phyloP scores from a whole-genome alignment of 805 yeast species.

The Peterozyma xylosa region DNA sequence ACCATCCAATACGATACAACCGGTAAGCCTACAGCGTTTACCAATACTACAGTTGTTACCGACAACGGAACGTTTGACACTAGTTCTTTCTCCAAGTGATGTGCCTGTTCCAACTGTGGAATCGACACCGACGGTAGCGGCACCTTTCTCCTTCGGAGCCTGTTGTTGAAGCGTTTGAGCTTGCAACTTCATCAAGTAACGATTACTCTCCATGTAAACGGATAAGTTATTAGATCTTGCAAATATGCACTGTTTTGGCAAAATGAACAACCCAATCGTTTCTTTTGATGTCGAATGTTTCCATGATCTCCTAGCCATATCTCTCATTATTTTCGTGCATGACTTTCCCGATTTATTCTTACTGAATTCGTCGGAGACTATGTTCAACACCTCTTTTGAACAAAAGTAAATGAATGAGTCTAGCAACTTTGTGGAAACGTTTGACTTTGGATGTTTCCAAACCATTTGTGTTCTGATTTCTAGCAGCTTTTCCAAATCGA shows the following conservation, averaged over 20 bases:
- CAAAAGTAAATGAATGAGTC: constrained; percentile 70
- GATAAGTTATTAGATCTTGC: constrained; percentile 72
- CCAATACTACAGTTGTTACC: constrained; percentile 76
- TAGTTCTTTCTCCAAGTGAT: constrained; percentile 72
- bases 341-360: constrained; percentile 32
- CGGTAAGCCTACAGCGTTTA: constrained; percentile 79
- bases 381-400: constrained; percentile 41
- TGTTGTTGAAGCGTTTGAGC: constrained; percentile 31
- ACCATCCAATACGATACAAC: constrained; percentile 69
- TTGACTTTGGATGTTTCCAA: constrained; percentile 80
- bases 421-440: constrained; percentile 68
- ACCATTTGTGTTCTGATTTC: constrained; percentile 78
- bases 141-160: constrained; percentile 37
- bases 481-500: constrained; percentile 64
- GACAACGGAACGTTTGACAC: constrained; percentile 78
- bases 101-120: constrained; percentile 67
- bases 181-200: constrained; percentile 61
- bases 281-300: constrained; percentile 53
- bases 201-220: constrained; percentile 84
- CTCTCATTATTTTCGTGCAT: constrained; percentile 66
- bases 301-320: constrained; percentile 90
- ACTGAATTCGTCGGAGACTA: constrained; percentile 30
- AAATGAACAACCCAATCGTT: constrained; percentile 58
- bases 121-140: constrained; percentile 83
- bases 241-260: constrained; percentile 66